These are phyloP conservation scores for Rhizopogon vesiculosus DNA, from an alignment of 768 basidiomycete species.

Conservation along the genomic window DNA sequence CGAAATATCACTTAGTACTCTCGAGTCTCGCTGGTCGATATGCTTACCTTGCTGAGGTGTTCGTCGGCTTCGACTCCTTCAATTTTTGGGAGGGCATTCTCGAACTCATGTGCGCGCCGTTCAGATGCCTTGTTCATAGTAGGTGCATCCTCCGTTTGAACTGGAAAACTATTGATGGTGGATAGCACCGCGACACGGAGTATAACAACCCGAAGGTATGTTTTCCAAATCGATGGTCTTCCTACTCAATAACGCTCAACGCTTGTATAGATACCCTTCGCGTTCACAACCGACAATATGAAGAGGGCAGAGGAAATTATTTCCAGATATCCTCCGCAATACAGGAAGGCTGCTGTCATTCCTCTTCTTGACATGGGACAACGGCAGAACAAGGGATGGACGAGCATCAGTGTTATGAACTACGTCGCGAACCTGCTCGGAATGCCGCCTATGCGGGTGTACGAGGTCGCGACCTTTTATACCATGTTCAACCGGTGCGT, in stretches of 20 bases:
- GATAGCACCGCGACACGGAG: conserved; percentile 88
- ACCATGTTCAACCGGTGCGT: conserved; percentile 98
- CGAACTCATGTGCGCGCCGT: conserved; percentile 38
- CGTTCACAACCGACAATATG: conserved; percentile 76
- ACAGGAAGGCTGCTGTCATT: conserved; percentile 98
- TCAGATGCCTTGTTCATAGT: conserved; percentile 91
- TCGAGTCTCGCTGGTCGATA: conserved; percentile 4
- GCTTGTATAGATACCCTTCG: conserved; percentile 74
- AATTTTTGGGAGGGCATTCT: conserved; percentile 23
- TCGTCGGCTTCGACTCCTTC: conserved; percentile 13
- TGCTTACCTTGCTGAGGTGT: conserved; percentile 17
- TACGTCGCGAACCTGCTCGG: conserved; percentile 90
- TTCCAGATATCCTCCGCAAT: conserved; percentile 90
- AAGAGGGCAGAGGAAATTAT: conserved; percentile 88
- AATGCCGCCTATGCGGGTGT: conserved; percentile 97
- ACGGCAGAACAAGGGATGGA: conserved; percentile 98
- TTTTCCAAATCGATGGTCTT: background rate
- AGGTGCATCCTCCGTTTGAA: conserved; percentile 27
- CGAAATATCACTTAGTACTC: no score
- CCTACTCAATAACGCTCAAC: background rate
- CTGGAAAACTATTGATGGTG: conserved; percentile 9
- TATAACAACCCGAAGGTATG: conserved; percentile 90
- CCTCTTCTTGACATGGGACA: conserved; percentile 95
- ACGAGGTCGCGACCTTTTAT: conserved; percentile 99
- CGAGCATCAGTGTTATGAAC: conserved; percentile 98